phyloP scores from a whole-genome alignment of 2,329 filamentous ascomycete genomes.

The Pyrenophora graminea region DNA sequence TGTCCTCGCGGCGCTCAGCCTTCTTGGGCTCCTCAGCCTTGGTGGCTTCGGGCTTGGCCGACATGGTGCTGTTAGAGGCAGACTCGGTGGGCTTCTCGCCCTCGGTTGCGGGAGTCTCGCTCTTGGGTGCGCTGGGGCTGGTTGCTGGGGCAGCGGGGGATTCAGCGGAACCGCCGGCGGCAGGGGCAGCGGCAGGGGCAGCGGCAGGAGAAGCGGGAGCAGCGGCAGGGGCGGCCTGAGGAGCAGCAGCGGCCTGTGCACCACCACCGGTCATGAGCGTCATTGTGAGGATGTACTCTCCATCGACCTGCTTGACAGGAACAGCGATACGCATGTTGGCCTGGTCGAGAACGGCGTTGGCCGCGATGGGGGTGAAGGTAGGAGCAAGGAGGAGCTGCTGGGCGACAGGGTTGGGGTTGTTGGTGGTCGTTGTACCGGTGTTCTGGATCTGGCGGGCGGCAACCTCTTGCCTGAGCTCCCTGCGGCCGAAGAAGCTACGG shows the following conservation, averaged over 20 bases:
- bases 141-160: background rate
- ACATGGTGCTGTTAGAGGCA: conserved; percentile 17
- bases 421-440: conserved; percentile 29
- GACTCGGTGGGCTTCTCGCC: conserved; percentile 10
- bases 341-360: conserved; percentile 41
- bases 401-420: conserved; percentile 40
- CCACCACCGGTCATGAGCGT: conserved; percentile 23
- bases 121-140: conserved; percentile 3
- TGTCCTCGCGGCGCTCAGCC: conserved; percentile 18
- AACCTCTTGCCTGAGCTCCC: conserved; percentile 30
- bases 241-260: conserved; percentile 9
- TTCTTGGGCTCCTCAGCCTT: background rate
- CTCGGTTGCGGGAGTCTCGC: background rate
- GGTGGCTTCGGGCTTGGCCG: conserved; percentile 21
- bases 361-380: conserved; percentile 44
- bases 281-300: conserved; percentile 46
- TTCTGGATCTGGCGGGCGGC: conserved; percentile 27
- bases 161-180: background rate
- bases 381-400: conserved; percentile 40
- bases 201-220: background rate
- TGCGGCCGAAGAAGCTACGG: conserved; percentile 28
- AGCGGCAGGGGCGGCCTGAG: conserved; percentile 13
- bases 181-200: conserved; percentile 6
- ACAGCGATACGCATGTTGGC: conserved; percentile 45
- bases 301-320: conserved; percentile 42